These are phyloP conservation scores for Penicillium egyptiacum DNA, from an alignment of 495 filamentous ascomycete genomes.

Conservation along the genomic window DNA sequence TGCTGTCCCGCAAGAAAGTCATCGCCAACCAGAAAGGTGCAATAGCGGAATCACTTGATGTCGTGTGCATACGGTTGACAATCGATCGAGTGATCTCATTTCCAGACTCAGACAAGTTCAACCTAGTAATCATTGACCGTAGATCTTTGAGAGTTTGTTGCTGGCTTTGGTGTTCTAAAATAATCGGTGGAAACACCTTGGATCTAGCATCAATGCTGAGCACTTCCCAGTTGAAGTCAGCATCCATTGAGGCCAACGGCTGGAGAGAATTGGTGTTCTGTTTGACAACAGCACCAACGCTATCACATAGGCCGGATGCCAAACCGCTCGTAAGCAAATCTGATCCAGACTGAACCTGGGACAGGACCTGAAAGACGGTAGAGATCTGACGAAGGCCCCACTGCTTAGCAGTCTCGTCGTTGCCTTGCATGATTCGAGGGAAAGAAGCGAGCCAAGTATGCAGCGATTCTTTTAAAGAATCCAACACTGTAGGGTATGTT, in stretches of 20 bases:
- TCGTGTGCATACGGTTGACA: constrained; percentile 56
- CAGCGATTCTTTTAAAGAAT: constrained; percentile 67
- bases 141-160: constrained; percentile 56
- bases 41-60: constrained; percentile 55
- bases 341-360: constrained; percentile 63
- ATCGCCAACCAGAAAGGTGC: constrained; percentile 82
- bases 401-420: constrained; percentile 74
- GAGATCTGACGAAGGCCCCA: constrained; percentile 71
- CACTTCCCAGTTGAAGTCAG: constrained; percentile 17
- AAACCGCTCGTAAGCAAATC: constrained; percentile 68
- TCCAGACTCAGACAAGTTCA: constrained; percentile 43
- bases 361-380: constrained; percentile 67
- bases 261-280: constrained; percentile 29
- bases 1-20: constrained; percentile 60
- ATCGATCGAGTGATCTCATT: constrained; percentile 54
- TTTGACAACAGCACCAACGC: constrained; percentile 43
- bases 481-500: constrained; percentile 63
- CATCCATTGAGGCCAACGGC: constrained; percentile 26
- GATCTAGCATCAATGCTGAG: constrained; percentile 4
- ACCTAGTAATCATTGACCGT: constrained; percentile 41
- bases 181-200: constrained; percentile 37
- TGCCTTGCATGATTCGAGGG: constrained; percentile 78
- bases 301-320: constrained; percentile 52
- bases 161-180: constrained; percentile 66
- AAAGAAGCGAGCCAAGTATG: constrained; percentile 81